Evolutionary conservation across 148 eudicot species (phyloP), one percentile per base, ranked within the genome.

Genomic region (Beta vulgaris): DNA sequence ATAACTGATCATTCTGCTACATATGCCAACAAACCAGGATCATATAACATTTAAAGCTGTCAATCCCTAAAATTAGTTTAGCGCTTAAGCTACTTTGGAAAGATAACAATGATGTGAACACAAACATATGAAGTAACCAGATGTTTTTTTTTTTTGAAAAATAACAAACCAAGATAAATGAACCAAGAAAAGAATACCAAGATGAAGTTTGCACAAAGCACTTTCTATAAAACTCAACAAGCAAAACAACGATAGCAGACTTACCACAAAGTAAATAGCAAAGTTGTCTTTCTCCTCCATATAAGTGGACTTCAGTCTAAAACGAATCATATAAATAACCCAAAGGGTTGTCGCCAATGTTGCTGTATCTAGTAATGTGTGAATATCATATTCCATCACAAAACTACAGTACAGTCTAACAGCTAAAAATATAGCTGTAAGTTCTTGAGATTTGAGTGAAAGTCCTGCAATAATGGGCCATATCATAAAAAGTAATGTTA

Each of bases 361-460:
- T 44, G 87, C 87, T 36, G 87, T 78, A 76, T 84, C 87, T 69
- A 84, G 71, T 71, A 84, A 25, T 2, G 87, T 84, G 69, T 84
- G 87, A 35, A 84, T 84, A 65, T 84, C 87, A 81, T 84, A 84
- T 79, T 84, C 87, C 86, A 84, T 81, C 63, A 84, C 86, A 62
- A 81, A 81, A 70, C 86, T 84, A 53, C 86, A 84, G 73, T 84
- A 84, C 34, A 81, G 68, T 58, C 86, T 81, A 31, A 81, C 84
- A 35, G 84, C 86, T 44, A 84, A 65, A 72, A 84, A 84, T n/a
- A 84, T 71, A 35, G 86, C 86, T n/a, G 86, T 84, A 34, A 84
- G 82, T 35, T 84, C 86, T 76, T 84, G 86, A 35, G 84, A 59
- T 76, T 84, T 84, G 34, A 84, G 82, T 11, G 86, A 84, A 55